Base-by-base conservation (phyloP, 306 rosid genomes). In the Spatholobus suberectus region DNA sequence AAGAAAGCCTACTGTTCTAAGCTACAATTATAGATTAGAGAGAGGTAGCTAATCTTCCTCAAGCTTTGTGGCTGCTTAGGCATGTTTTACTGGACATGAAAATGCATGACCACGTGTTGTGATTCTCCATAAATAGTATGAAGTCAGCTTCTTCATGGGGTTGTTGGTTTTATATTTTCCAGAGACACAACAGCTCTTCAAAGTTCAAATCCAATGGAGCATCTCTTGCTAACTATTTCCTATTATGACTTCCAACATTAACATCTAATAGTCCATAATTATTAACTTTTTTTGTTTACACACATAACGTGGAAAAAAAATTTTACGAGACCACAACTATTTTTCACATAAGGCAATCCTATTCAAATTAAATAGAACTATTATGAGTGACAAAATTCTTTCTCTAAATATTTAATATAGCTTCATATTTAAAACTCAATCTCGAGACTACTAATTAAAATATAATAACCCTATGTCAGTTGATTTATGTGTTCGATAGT, bases 41-140 rank as follows among this genome's bases (percentile, higher is more conserved):
- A 47, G 74, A 21, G 8, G 2, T 43, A 15, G 0, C 67, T 29
- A 11, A 20, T 40, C 40, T 55, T 43, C 54, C 6, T 72, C 32
- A 20, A 35, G 18, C 68, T 40, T 34, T 35, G 27, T 69, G 82
- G 78, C 18, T 41, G 70, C 75, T 27, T 59, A 61, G 69, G 27
- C 74, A 70, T 49, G 37, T 70, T 70, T 51, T 61, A 82, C 4
- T 58, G 12, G 51, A 59, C 73, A 51, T 38, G 43, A 65, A 32
- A 47, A 34, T 23, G 75, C n/a, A 46, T 32, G 1, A 70, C 49
- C 86, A 84, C 82, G 43, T 81, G 86, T 66, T 20, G 27, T 65
- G 51, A 32, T 75, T 71, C 67, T 26, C 76, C 79, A 46, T 67
- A 73, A 61, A 83, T 79, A 57, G 80, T 15, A 66, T 47, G 1